Base-by-base conservation (phyloP, 768 basidiomycete species). In the Russula emetica region DNA sequence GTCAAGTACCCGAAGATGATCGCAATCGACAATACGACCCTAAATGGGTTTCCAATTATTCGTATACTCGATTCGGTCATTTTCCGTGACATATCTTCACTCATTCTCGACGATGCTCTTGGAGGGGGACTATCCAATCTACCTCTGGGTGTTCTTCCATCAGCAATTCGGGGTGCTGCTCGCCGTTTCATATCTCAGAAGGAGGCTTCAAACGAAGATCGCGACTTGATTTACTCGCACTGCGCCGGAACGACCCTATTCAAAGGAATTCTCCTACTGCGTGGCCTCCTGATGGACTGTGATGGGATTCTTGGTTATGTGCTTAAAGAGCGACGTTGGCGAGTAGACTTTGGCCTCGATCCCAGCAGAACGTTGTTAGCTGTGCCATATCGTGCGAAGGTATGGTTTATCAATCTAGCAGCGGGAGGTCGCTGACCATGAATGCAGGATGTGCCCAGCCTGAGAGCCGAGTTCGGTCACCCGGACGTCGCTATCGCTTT, bases 331-430 rank as follows among this genome's bases (percentile, higher is more conserved):
- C 74, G 73, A 52, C 76, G 80, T 13, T 83, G 81, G 80, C 69
- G 82, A 34, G 82, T 83, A 0, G 78, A 83, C 51, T 84, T 80
- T 64, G 82, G 83, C 2, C 75, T 82, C 5, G 78, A 79, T 53
- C 67, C 67, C 2, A 64, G 52, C 7, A 76, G 83, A 4, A 76
- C 80, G 1, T 70, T 79, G 66, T 74, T 83, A 1, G 81, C 82
- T 1, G 81, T 83, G 0, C 82, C 83, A 0, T 83, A 80, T 60
- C 73, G 78, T n/a, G 83, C 82, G 0, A 83, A 71, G 64, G 64
- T 65, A 10, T 6, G 44, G 20, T 24, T 2, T 24, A 30, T 38
- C 4, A 9, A 55, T 22, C 18, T 56, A 10, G 20, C 24, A 8
- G 5, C 3, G 10, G 5, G n/a, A n/a, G 0, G n/a, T 20, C 5